Base-by-base conservation (phyloP, 306 rosid genomes). In the Luffa acutangula region DNA sequence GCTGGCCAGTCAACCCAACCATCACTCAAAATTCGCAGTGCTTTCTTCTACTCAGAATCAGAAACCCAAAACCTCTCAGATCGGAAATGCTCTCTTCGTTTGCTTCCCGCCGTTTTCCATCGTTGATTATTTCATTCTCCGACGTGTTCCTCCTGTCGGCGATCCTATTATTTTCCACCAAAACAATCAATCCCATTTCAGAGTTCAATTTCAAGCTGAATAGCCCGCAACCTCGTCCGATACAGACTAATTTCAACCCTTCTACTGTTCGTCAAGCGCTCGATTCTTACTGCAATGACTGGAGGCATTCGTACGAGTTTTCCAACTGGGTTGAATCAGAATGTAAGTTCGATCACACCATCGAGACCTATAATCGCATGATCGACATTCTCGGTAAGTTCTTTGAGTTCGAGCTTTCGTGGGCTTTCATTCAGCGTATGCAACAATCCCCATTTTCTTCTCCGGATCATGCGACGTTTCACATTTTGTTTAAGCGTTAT, bases 351-450 rank as follows among this genome's bases (percentile, higher is more conserved):
- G 79, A 20, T 7, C 98, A 89, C 89, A 79, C 90, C 86, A 88
- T 95, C 15, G 88, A 86, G 67, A 94, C 95, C 41, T 89, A 53
- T 82, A 94, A 92, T 69, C 80, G 83, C 2, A 81, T 91, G 83
- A 81, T 92, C 4, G 97, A 94, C 86, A 91, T 94, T 49, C 89
- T 92, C 13, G 95, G 92, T 21, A 94, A 94, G 89, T 88, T 83
- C 80, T 94, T 94, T 67, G 97, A 92, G 63, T 94, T 94, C 64
- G 85, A 87, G 6, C 89, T 76, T 1, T 89, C 89, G 0, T 92
- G 97, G 98, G 80, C 77, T 11, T 81, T 94, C 6, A 82, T 94
- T 54, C 86, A 66, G 10, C 93, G 91, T 18, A 94, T 94, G 97
- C 78, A 43, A 34, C 43, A 71, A 13, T 75, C 76, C 78, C 88